phyloP scores from a whole-genome alignment of 345 rosid species.

The Camelina hispida region DNA sequence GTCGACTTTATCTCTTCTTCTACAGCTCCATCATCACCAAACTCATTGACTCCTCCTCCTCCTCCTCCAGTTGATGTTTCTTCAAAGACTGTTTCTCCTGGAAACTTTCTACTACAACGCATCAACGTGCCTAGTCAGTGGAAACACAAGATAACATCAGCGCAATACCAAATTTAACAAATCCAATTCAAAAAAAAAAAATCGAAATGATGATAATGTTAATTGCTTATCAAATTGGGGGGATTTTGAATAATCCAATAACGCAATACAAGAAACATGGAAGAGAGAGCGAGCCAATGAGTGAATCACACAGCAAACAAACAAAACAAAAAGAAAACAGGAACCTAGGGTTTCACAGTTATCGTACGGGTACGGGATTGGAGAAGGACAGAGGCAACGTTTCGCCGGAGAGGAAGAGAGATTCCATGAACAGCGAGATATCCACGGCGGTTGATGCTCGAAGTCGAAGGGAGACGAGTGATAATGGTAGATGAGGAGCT shows the following conservation, averaged over 20 bases:
- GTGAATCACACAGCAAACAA: neutral
- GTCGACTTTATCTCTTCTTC: slow-evolving; percentile 48
- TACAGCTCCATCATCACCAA: slow-evolving; percentile 41
- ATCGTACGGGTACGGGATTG: slow-evolving; percentile 58
- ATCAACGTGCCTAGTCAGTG: slow-evolving; percentile 38
- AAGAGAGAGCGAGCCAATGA: neutral
- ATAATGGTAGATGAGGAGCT: slow-evolving; percentile 35
- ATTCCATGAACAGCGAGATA: slow-evolving; percentile 11
- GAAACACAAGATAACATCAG: neutral
- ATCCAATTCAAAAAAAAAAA: neutral
- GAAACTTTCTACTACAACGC: slow-evolving; percentile 37
- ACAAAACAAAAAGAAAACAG: neutral
- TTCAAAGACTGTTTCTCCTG: slow-evolving; percentile 57
- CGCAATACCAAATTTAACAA: neutral
- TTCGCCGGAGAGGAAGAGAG: slow-evolving; percentile 38
- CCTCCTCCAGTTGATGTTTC: slow-evolving; percentile 47
- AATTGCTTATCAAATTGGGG: neutral
- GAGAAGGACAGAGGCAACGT: slow-evolving; percentile 29
- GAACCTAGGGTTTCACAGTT: slow-evolving; percentile 39
- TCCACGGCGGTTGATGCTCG: slow-evolving; percentile 6
- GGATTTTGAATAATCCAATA: neutral
- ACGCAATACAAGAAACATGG: neutral
- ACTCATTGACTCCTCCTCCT: slow-evolving; percentile 29
- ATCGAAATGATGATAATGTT: neutral
- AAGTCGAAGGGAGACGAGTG: slow-evolving; percentile 41